Evolutionary conservation across 2,329 filamentous ascomycete genomes (phyloP).

Genomic region (Monilinia aucupariae): DNA sequence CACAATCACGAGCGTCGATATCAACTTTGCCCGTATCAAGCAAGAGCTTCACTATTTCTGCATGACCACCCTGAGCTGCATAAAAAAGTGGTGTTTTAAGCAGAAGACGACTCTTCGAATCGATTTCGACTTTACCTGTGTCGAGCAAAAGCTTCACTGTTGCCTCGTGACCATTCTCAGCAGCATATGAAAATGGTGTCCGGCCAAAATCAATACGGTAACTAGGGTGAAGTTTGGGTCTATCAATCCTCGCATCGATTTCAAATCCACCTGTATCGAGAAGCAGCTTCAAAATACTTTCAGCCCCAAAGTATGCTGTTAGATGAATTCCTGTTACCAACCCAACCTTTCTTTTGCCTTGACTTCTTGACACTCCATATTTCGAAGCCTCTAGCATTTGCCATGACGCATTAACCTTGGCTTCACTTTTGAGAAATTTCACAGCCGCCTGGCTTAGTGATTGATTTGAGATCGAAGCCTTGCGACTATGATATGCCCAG

Average conservation of each 20-base stretch:
- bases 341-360: neutral
- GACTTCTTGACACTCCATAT: too few species aligned
- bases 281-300: neutral
- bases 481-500: neutral
- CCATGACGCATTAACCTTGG: neutral
- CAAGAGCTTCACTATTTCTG: neutral
- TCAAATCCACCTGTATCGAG: neutral
- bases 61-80: neutral
- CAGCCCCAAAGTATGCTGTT: slow-evolving; percentile 1
- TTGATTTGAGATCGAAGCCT: neutral
- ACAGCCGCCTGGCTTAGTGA: accelerated
- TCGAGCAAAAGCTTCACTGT: neutral
- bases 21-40: neutral
- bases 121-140: neutral
- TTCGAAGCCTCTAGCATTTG: neutral
- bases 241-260: neutral
- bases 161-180: neutral
- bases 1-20: too few species aligned
- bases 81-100: neutral
- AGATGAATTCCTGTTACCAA: neutral
- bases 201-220: neutral
- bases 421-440: neutral
- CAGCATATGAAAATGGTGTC: neutral
- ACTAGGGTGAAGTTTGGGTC: neutral
- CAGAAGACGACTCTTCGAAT: neutral